Evolutionary conservation across 768 basidiomycete genomes (phyloP), one percentile per base, ranked within the genome.

Genomic region (Pleurotus salmoneostramineus): DNA sequence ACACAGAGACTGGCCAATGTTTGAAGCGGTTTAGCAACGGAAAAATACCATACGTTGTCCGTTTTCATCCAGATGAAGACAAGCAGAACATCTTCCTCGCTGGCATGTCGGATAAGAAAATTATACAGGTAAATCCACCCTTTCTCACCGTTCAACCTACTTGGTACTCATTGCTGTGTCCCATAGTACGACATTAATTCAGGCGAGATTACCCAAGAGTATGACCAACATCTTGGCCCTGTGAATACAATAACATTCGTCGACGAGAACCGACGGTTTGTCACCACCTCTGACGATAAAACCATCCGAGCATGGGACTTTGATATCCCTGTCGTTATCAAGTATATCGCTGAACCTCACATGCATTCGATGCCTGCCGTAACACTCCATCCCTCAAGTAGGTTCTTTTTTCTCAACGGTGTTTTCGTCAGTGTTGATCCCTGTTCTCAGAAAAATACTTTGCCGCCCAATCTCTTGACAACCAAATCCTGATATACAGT

Each of bases 331-430:
- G 97, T 98, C 36, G 94, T 97, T 55, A 98, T 99, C 79, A 99
- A 99, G 72, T 97, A 98, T 71, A 98, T 98, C 59, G 96, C 97
- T 15, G 97, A 99, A 71, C 97, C 97, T 3, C 88, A 94, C 68
- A 98, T 99, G 97, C 95, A 99, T 74, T 97, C 94, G 14, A 98
- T 99, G 95, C 97, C 97, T 5, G 92, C 97, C 14, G 95, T 98
- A 48, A 95, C 95, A 4, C 73, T 96, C 31, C 95, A 98, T 71
- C 96, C 97, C 21, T 95, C 87, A 57, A 90, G 96, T 98, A 69
- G 57, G 94, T 8, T 84, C 42, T 32, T 54, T 10, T 37, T 56
- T 57, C 34, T 49, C 58, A 48, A 47, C 37, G 47, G 48, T 61
- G 21, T 57, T 58, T 64, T 48, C 40, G 40, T 6, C 47, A 57